Conservation (phyloP, 2,329 filamentous ascomycete genomes). For the Raffaelea albimanens region DNA sequence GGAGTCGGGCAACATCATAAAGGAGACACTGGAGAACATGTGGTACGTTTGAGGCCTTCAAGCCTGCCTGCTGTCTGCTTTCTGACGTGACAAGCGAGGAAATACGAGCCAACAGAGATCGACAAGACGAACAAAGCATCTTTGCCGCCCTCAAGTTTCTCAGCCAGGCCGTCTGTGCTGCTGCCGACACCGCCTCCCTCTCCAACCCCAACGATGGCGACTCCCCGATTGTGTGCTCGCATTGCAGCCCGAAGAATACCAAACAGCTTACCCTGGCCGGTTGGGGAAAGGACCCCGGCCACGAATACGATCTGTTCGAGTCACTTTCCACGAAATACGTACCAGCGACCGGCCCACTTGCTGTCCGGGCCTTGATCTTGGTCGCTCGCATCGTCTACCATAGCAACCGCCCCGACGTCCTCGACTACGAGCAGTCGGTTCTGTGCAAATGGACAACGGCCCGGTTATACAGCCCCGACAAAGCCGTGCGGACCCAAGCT, state of each 20-base stretch:
- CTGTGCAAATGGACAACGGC: conserved; percentile 10
- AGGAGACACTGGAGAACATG: conserved; percentile 6
- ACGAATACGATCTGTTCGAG: too few relatives aligned
- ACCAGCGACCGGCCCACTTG: conserved; percentile 4
- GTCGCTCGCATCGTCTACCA: conserved; percentile 9
- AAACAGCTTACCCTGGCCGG: too few relatives aligned
- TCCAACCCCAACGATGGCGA: conserved; percentile 4
- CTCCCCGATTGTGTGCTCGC: background rate
- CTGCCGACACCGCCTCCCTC: conserved; percentile 3
- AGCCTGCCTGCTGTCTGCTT: background rate
- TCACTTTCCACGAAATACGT: background rate
- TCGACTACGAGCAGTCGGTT: conserved; percentile 10
- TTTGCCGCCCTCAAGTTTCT: conserved; percentile 4
- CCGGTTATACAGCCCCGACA: conserved; percentile 8
- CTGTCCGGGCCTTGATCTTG: conserved; percentile 6
- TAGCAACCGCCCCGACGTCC: background rate
- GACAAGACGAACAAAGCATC: conserved; percentile 1
- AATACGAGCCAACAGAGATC: background rate
- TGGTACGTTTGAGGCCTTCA: conserved; percentile 1
- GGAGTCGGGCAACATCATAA: background rate
- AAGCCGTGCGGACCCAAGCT: conserved; percentile 11
- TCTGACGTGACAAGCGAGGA: background rate
- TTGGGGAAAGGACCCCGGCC: too few relatives aligned
- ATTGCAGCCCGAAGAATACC: too few relatives aligned
- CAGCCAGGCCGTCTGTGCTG: conserved; percentile 6